A percentile compares a stretch with the other conserved stretches of the same genome.
These are phyloP conservation scores for Solanum ossicruentum DNA, from an alignment of 257 asterid genomes.

Conservation along the genomic window DNA sequence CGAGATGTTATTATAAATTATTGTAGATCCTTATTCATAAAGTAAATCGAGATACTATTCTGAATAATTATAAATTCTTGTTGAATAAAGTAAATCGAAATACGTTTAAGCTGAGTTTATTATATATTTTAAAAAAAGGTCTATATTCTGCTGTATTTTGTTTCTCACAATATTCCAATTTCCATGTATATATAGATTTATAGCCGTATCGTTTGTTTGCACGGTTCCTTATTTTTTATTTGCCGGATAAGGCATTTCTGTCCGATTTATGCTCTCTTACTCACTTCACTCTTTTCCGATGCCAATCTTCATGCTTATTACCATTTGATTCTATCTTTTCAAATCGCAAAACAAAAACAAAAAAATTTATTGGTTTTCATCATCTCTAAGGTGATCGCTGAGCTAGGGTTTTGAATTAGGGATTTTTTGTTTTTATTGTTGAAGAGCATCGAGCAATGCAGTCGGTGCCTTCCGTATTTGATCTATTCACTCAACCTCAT, in stretches of 20 bases:
- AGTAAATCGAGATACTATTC: too few species aligned
- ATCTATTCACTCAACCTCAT: slow-evolving; percentile 18
- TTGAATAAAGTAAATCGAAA: too few species aligned
- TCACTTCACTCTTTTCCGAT: not conserved
- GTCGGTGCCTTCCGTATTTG: slow-evolving; percentile 41
- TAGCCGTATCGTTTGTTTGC: not conserved
- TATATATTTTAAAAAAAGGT: too few species aligned
- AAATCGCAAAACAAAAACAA: not conserved
- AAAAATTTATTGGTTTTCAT: not conserved
- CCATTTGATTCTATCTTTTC: not conserved
- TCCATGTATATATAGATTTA: not conserved
- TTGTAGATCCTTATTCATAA: too few species aligned
- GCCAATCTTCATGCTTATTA: not conserved
- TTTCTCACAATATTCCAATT: not conserved
- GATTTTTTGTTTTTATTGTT: not conserved
- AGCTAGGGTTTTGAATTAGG: slow-evolving; percentile 4
- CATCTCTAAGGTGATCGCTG: not conserved
- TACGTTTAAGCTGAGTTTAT: too few species aligned
- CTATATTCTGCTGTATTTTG: not conserved
- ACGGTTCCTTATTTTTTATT: not conserved
- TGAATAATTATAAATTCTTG: not conserved
- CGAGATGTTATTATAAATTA: too few species aligned
- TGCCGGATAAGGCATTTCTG: not conserved
- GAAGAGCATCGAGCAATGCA: slow-evolving; percentile 66
- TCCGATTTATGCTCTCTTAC: not conserved